Evolutionary conservation across 495 filamentous ascomycete species (phyloP), one percentile per base, ranked within the genome.

Genomic region (Aspergillus mulundensis): DNA sequence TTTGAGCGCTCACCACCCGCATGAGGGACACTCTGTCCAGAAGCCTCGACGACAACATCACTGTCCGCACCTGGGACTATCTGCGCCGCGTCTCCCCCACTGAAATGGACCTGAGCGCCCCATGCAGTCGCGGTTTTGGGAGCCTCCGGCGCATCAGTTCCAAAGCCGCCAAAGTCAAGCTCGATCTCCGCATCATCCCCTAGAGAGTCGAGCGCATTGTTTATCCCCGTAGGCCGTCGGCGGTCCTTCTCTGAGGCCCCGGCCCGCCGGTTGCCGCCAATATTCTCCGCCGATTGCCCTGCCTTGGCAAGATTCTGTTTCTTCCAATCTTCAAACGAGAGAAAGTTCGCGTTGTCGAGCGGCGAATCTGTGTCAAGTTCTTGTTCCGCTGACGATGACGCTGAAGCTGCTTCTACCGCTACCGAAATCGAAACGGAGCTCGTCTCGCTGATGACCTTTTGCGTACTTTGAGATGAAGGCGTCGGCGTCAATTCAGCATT

Each of bases 281-380:
- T 78, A 60, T 87, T 82, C 53, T 94, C 85, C 8, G 83, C 84
- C 19, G 91, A 91, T 64, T 95, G 92, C 3, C 90, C 94, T 4
- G 83, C 86, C 64, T 89, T 90, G 32, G 85, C 90, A 12, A 97
- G 76, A 69, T 95, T 96, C 76, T 92, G 89, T 64, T 88, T 89
- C 73, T 95, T 97, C 94, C 94, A 98, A 60, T 97, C 93, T 65
- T 97, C 94, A 62, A 98, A 98, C 0, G 94, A 97, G 49, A 98
- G 87, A 66, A 98, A 97, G 28, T 90, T 86, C 25, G 85, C 86
- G 36, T 88, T 87, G 61, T 92, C 87, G 7, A 96, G 80, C 16
- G 87, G 83, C 0, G 86, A 88, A 24, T 88, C 84, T 12, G 74
- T 69, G 38, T 90, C 87, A 24, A 70, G 58, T 21, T 86, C 81